phyloP scores from a whole-genome alignment of 305 asterid species.

The Solanum hybrid region DNA sequence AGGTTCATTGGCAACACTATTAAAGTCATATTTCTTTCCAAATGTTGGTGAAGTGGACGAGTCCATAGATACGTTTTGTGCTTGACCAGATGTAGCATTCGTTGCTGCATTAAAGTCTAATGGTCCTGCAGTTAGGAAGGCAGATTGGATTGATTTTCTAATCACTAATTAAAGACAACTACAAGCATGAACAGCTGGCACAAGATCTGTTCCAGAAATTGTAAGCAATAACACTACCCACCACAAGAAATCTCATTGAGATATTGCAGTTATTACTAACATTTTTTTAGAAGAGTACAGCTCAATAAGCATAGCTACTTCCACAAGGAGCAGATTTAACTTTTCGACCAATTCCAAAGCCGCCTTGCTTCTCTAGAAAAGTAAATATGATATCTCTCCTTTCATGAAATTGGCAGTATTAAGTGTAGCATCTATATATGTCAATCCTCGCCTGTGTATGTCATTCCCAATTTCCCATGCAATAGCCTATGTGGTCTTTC shows the following conservation, averaged over 20 bases:
- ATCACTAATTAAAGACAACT: neutral
- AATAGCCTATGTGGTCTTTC: neutral
- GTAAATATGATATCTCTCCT: neutral
- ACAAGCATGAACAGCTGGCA: neutral
- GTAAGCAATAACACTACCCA: neutral
- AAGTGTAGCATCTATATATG: neutral
- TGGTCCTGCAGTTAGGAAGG: neutral
- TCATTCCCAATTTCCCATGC: neutral
- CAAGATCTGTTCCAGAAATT: neutral
- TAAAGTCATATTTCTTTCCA: conserved; percentile 2
- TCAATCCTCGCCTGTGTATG: neutral
- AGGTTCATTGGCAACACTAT: neutral
- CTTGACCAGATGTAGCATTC: neutral
- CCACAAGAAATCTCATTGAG: neutral
- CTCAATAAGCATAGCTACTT: neutral
- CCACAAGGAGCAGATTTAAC: neutral
- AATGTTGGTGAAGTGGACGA: neutral
- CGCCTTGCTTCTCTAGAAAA: neutral
- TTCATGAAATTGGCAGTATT: neutral
- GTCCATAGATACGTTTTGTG: neutral
- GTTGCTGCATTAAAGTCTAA: neutral
- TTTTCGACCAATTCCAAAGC: neutral
- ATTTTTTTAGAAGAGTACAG: neutral
- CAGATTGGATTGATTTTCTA: neutral
- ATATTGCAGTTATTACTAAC: neutral